Percentiles rank a stretch among this genome's conserved stretches.
Evolutionary conservation across 2,329 filamentous ascomycete genomes (phyloP).

Genomic region (Claviceps sp.): DNA sequence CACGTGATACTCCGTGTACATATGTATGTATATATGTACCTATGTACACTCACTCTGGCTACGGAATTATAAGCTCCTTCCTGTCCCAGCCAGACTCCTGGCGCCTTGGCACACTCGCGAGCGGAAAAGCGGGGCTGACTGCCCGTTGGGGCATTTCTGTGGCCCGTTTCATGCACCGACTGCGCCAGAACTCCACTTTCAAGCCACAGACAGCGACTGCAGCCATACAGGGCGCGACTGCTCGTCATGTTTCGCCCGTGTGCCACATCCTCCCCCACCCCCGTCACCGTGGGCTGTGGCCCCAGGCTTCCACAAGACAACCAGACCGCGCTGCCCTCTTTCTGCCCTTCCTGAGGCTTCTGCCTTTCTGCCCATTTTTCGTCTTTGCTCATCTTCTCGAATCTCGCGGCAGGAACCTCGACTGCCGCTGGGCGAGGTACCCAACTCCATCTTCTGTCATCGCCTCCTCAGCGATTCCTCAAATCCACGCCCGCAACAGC

Average conservation of each 20-base stretch:
- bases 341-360: neutral
- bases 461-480: neutral
- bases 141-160: slow-evolving; percentile 1
- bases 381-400: neutral
- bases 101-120: neutral
- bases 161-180: neutral
- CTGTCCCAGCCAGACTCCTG: neutral
- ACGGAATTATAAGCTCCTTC: neutral
- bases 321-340: neutral
- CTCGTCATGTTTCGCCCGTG: neutral
- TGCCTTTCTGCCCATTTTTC: neutral
- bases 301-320: neutral
- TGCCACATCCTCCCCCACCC: slow-evolving; percentile 2
- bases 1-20: neutral
- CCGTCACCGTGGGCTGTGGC: neutral
- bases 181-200: neutral
- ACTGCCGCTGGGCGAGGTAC: neutral
- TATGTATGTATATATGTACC: too few species aligned
- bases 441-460: neutral
- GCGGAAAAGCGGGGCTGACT: neutral
- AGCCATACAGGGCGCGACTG: neutral
- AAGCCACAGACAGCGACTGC: neutral
- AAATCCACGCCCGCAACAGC: neutral
- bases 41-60: too few species aligned
- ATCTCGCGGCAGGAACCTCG: neutral